A percentile compares a stretch with the other conserved stretches of the same genome.
These are phyloP conservation scores for Salix udensis DNA, from an alignment of 345 rosid genomes.

Conservation along the genomic window DNA sequence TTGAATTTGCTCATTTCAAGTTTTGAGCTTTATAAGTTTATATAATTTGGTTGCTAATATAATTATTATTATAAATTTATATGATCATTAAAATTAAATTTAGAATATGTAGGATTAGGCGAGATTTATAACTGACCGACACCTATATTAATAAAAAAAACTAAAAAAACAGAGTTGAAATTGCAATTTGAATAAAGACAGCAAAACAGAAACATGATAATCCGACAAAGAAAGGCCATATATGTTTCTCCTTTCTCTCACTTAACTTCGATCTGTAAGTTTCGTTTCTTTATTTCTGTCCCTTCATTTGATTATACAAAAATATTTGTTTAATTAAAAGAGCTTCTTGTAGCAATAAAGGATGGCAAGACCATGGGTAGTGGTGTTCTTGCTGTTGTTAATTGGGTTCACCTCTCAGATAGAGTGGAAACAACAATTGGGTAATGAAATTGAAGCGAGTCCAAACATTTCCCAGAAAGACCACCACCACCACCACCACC, in stretches of 20 bases:
- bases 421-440: conserved; percentile 76
- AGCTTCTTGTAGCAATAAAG: neutral
- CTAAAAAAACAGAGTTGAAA: neutral
- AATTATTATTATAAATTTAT: too few relatives aligned
- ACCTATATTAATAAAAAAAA: too few relatives aligned
- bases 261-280: conserved; percentile 5
- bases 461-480: conserved; percentile 34
- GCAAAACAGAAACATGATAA: neutral
- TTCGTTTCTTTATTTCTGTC: neutral
- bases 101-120: too few relatives aligned
- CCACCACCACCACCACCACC: conserved; percentile 38
- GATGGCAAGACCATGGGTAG: conserved; percentile 72
- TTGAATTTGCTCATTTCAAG: too few relatives aligned
- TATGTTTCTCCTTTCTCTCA: neutral
- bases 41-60: too few relatives aligned
- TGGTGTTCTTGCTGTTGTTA: conserved; percentile 55
- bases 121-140: too few relatives aligned
- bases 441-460: conserved; percentile 47
- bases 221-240: neutral
- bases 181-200: neutral
- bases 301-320: neutral
- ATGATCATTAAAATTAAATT: too few relatives aligned
- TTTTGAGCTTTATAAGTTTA: too few relatives aligned
- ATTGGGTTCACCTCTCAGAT: conserved; percentile 63
- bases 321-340: neutral